Percentiles rank a stretch among this genome's conserved stretches.
Evolutionary conservation across 2,329 filamentous ascomycete species (phyloP).

Genomic region (Leptographium wingfieldii): DNA sequence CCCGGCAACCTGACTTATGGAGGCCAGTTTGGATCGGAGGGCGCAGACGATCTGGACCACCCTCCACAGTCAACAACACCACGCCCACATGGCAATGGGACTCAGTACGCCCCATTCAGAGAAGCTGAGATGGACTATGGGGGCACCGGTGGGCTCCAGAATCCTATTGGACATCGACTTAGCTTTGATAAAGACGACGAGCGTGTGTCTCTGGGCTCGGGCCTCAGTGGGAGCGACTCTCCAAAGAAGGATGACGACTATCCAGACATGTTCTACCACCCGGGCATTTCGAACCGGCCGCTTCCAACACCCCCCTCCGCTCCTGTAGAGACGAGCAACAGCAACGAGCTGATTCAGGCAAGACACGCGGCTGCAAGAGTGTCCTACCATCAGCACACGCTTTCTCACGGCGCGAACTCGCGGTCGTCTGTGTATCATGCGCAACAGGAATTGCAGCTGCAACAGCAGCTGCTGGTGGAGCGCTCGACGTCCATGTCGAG

Average conservation of each 20-base stretch:
- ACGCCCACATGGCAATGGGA: conserved; percentile 22
- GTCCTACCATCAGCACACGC: conserved; percentile 35
- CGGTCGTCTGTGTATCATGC: conserved; percentile 26
- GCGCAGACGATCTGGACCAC: conserved; percentile 25
- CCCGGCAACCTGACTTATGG: conserved; percentile 39
- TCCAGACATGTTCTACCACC: conserved; percentile 88
- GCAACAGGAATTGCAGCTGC: conserved; percentile 30
- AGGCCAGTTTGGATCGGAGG: conserved; percentile 27
- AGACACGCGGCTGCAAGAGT: conserved; percentile 28
- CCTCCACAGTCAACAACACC: conserved; percentile 35
- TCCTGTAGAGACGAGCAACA: conserved; percentile 39
- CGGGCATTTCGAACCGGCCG: conserved; percentile 56
- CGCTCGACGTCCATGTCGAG: conserved; percentile 74
- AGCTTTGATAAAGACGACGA: conserved; percentile 95
- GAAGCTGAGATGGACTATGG: conserved; percentile 72
- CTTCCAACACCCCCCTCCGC: conserved; percentile 50
- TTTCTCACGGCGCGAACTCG: conserved; percentile 36
- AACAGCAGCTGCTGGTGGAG: conserved; percentile 38
- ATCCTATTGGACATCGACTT: conserved; percentile 58
- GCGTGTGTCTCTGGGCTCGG: conserved; percentile 43
- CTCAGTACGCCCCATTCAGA: conserved; percentile 29
- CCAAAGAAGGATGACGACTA: conserved; percentile 63
- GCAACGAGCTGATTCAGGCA: conserved; percentile 36
- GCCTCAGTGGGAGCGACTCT: conserved; percentile 49
- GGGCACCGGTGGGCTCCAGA: conserved; percentile 78